Evolutionary conservation across 306 rosid genomes (phyloP).

Genomic region (Malus domestica): DNA sequence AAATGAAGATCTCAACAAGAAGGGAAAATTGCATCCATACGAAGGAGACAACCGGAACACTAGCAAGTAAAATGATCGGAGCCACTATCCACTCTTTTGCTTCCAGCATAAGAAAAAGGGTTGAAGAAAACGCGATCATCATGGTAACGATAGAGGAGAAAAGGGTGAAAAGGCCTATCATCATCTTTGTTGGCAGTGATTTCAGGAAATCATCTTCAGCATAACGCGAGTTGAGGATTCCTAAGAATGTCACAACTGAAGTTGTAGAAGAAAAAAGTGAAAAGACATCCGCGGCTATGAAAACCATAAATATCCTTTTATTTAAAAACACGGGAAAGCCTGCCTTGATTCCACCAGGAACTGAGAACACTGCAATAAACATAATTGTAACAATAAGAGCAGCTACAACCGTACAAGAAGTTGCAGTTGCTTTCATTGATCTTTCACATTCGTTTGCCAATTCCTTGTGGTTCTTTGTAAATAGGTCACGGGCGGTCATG

Average conservation of each 20-base stretch:
- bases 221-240: conserved; percentile 1
- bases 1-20: conserved; percentile 18
- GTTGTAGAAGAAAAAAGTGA: conserved; percentile 34
- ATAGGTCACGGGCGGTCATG: conserved; percentile 19
- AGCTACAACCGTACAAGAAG: conserved; percentile 36
- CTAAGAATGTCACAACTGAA: neutral
- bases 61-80: neutral
- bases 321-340: neutral
- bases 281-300: conserved; percentile 20
- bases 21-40: conserved; percentile 16
- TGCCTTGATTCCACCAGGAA: conserved; percentile 32
- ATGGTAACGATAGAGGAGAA: conserved; percentile 34
- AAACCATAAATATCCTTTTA: neutral
- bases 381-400: conserved; percentile 36
- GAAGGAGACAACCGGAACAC: conserved; percentile 26
- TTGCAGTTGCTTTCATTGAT: conserved; percentile 36
- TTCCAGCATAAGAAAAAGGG: conserved; percentile 20
- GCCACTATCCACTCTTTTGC: neutral
- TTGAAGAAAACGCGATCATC: conserved; percentile 33
- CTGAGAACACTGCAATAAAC: conserved; percentile 30
- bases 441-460: conserved; percentile 20
- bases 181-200: too few species aligned
- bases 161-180: conserved; percentile 22
- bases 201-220: too few species aligned
- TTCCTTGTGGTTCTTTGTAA: conserved; percentile 22